Conservation (phyloP, 169 alveolate genomes). For the Plasmodium vivax region DNA sequence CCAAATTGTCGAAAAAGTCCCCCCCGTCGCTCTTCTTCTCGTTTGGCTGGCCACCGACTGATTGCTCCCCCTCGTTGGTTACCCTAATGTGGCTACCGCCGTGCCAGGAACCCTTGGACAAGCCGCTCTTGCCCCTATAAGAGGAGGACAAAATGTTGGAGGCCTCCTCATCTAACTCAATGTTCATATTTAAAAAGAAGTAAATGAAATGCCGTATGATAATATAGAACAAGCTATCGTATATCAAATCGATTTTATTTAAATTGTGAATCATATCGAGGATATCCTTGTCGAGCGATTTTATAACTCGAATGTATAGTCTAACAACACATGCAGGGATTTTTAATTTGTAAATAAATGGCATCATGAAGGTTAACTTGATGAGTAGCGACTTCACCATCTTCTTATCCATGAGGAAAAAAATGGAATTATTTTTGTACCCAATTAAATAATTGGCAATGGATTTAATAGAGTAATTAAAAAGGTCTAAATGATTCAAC, state of each 20-base stretch:
- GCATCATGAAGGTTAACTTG: constrained; percentile 68
- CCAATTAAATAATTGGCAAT: constrained; percentile 71
- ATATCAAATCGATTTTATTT: constrained; percentile 40
- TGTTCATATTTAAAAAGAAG: constrained; percentile 59
- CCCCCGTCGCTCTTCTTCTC: neutral
- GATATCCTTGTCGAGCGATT: constrained; percentile 63
- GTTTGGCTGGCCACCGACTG: neutral
- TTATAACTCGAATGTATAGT: constrained; percentile 50
- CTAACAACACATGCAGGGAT: constrained; percentile 70
- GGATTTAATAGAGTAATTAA: constrained; percentile 57
- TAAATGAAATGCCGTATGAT: constrained; percentile 59
- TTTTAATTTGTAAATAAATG: constrained; percentile 62
- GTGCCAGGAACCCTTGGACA: neutral
- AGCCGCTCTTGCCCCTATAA: constrained; percentile 30
- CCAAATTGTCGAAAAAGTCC: constrained; percentile 3
- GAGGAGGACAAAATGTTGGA: constrained; percentile 34
- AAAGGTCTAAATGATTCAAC: constrained; percentile 45
- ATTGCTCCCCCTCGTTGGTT: constrained; percentile 6
- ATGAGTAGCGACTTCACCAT: constrained; percentile 42
- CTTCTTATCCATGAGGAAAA: constrained; percentile 48
- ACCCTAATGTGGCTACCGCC: constrained; percentile 19
- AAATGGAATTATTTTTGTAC: constrained; percentile 42
- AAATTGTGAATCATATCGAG: constrained; percentile 36
- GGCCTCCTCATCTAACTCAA: constrained; percentile 66
- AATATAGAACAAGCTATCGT: constrained; percentile 59